Conservation (phyloP, 2,329 filamentous ascomycete species). For the Emergomyces orientalis region DNA sequence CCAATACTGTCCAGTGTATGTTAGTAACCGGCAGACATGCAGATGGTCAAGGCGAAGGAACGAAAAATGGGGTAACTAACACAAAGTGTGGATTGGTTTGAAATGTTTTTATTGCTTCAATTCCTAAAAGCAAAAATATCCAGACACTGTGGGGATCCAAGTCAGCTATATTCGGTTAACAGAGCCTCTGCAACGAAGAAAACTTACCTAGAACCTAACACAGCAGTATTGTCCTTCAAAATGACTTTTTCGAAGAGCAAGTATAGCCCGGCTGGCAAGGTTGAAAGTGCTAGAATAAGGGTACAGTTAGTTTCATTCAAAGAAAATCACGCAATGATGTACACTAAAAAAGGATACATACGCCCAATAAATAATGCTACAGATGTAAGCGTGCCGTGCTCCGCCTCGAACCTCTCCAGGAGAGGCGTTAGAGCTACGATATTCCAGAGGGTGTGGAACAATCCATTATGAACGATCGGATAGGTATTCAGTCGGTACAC, state of each 20-base stretch:
- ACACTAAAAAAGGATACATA: conserved; percentile 42
- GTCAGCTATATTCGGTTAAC: not conserved
- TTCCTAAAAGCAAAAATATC: conserved; percentile 79
- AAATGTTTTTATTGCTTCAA: conserved; percentile 79
- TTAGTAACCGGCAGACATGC: not conserved
- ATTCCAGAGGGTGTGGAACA: conserved; percentile 75
- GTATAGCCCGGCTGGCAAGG: conserved; percentile 74
- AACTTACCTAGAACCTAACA: conserved; percentile 72
- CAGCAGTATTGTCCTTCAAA: conserved; percentile 58
- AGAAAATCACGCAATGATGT: not conserved
- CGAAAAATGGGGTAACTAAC: conserved; percentile 27
- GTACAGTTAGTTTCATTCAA: conserved; percentile 16
- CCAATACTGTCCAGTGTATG: conserved; percentile 39
- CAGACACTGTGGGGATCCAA: conserved; percentile 55
- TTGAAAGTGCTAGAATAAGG: conserved; percentile 55
- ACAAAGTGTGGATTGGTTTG: conserved; percentile 68
- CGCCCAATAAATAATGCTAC: conserved; percentile 81
- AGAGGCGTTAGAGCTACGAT: conserved; percentile 72
- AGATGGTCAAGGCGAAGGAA: not conserved
- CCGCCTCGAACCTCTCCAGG: conserved; percentile 84
- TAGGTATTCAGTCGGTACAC: conserved; percentile 92
- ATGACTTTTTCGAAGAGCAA: conserved; percentile 66
- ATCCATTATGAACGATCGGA: conserved; percentile 71
- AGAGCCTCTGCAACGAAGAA: too few relatives aligned
- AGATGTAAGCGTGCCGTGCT: conserved; percentile 85